Base-by-base conservation (phyloP, 1,284 basidiomycete genomes). In the Exsudoporus floridanus region DNA sequence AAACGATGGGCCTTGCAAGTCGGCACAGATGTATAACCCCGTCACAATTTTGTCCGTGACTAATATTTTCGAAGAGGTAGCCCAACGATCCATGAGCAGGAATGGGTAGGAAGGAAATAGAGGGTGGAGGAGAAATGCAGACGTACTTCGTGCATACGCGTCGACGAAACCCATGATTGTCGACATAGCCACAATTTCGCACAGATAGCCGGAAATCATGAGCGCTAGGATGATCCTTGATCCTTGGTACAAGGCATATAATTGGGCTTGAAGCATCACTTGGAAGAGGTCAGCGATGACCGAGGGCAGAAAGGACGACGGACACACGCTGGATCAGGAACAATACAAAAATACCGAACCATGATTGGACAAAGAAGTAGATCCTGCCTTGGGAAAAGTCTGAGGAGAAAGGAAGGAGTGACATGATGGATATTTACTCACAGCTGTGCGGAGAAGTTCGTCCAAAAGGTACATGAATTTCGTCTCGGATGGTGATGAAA, bases 241-340 rank as follows among this genome's bases (percentile, higher is more conserved):
- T 21, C 8, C 10, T 10, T 1, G 23, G 31, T 60, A 65, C 38
- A 62, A 42, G 7, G 59, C 52, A 21, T 61, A 59, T 37, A 65
- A 18, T 18, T 55, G 50, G 37, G 16, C 46, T 39, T 59, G 61
- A n/a, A 65, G 43, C 0, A 42, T 50, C 13, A 52, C 61, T 62
- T 46, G 41, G 36, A 43, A 3, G 9, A 1, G 14, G 16, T 62
- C 23, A 63, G 13, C 0, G 0, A 46, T 14, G 21, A 39, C n/a
- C n/a, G n/a, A n/a, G n/a, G n/a, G 27, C 1, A 0, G 7, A 43
- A 27, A 25, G 14, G 4, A 16, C 5, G 9, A 23, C 6, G 5
- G 13, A 42, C 63, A 7, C 16, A 63, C 61, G 7, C 25, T 64
- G 63, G 10, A 50, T 54, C 16, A 58, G 13, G 25, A 50, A 40